These are phyloP conservation scores for Trichosporon coremiiforme DNA, from an alignment of 1,284 basidiomycete genomes.

Conservation along the genomic window DNA sequence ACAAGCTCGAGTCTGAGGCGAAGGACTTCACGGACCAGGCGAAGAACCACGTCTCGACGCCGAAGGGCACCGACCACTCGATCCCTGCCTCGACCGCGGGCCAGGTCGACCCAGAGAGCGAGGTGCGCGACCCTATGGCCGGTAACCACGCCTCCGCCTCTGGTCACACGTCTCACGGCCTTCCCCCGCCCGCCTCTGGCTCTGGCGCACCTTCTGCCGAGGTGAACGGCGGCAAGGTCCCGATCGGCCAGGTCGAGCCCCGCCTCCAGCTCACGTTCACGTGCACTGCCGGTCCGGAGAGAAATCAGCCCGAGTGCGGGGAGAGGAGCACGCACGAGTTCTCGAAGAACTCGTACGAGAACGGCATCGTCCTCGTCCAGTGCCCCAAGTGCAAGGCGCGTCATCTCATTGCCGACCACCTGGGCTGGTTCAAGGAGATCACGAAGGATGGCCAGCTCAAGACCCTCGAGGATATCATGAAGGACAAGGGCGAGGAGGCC, in stretches of 20 bases:
- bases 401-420: slow-evolving; percentile 84
- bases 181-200: not conserved
- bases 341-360: slow-evolving; percentile 77
- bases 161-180: slow-evolving; percentile 35
- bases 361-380: slow-evolving; percentile 86
- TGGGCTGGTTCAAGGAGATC: slow-evolving; percentile 76
- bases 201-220: slow-evolving; percentile 28
- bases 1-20: slow-evolving; percentile 9
- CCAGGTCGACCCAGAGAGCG: slow-evolving; percentile 12
- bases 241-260: slow-evolving; percentile 47
- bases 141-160: not conserved
- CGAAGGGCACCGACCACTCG: not conserved
- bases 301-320: slow-evolving; percentile 62
- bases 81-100: slow-evolving; percentile 9
- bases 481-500: slow-evolving; percentile 69
- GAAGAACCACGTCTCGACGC: slow-evolving; percentile 1
- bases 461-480: slow-evolving; percentile 79
- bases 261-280: slow-evolving; percentile 72
- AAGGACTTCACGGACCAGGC: slow-evolving; percentile 9
- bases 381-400: slow-evolving; percentile 89
- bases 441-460: slow-evolving; percentile 71
- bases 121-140: slow-evolving; percentile 27
- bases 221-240: slow-evolving; percentile 16
- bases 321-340: slow-evolving; percentile 88
- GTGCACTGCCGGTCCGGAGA: slow-evolving; percentile 66